Evolutionary conservation across 306 rosid genomes (phyloP), one percentile per base, ranked within the genome.

Genomic region (Quercus robur): DNA sequence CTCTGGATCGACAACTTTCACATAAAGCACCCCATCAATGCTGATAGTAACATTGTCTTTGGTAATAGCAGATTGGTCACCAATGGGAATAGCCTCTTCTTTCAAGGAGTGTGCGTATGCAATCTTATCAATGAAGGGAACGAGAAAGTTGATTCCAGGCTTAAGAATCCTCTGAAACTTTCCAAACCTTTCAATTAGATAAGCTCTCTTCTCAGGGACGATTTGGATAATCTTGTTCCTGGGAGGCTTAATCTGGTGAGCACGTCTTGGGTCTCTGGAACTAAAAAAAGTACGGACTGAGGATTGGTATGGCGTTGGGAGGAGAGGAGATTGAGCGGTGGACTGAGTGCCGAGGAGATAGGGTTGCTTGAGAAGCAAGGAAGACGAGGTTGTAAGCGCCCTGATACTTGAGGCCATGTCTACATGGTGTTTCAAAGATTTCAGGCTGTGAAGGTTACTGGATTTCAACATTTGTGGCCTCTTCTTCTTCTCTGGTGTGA

Each of bases 161-260:
- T 49, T 10, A 3, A 94, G 97, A 17, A 97, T 94, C 83, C 87
- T 91, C 6, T 71, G 90, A 30, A 92, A 94, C 87, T 91, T 92
- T 0, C 98, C 98, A 1, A 94, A 92, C 69, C 98, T 84, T 78
- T 94, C 98, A 49, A 94, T 84, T 26, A 94, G 92, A 77, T 74
- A 94, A 3, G 98, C 98, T 81, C 79, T 92, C 92, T 88, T 89
- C 87, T 94, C 97, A 26, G 97, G 97, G 69, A 94, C 98, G 87
- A 94, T 88, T 73, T 97, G 92, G 71, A 94, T n/a, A 17, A 97
- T 97, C 97, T 97, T 92, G 41, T 94, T 94, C 77, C 81, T 11
- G 20, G 98, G 98, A 64, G 98, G 98, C 35, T 77, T 44, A 77
- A 89, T 87, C 91, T 86, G 78, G 89, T 77, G 73, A 57, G 31